Evolutionary conservation across 371 early-diverging fungal genomes (phyloP).

Genomic region (Funneliformis caledonium): DNA sequence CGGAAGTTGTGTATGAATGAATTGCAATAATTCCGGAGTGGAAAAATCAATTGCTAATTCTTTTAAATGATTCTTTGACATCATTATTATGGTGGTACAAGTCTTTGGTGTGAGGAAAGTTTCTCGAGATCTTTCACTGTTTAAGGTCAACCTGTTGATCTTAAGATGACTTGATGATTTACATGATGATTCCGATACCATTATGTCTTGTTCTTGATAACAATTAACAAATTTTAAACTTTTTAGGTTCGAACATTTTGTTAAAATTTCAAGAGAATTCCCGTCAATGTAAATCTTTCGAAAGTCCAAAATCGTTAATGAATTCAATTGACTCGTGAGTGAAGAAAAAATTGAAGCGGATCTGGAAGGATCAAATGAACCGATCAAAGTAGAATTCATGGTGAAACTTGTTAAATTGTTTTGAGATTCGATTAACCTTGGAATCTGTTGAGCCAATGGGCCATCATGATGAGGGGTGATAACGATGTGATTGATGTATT

Average conservation of each 20-base stretch:
- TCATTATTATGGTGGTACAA: conserved; percentile 10
- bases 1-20: conserved; percentile 3
- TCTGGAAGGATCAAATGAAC: conserved; percentile 6
- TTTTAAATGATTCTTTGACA: not conserved
- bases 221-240: conserved; percentile 19
- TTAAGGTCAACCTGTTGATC: not conserved
- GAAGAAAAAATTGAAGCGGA: conserved; percentile 21
- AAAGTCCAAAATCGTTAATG: not conserved
- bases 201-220: conserved; percentile 29
- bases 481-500: not conserved
- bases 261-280: conserved; percentile 24
- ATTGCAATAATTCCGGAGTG: not conserved
- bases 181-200: not conserved
- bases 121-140: not conserved
- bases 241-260: conserved; percentile 26
- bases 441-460: not conserved
- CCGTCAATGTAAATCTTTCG: not conserved
- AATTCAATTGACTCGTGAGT: conserved; percentile 5
- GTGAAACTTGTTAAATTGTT: not conserved
- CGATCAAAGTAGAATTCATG: not conserved
- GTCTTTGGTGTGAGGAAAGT: not conserved
- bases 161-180: not conserved
- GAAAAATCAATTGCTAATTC: conserved; percentile 24
- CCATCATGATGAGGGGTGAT: not conserved
- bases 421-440: conserved; percentile 25